Evolutionary conservation across 768 basidiomycete genomes (phyloP).

Genomic region (Lactarius sanguifluus): DNA sequence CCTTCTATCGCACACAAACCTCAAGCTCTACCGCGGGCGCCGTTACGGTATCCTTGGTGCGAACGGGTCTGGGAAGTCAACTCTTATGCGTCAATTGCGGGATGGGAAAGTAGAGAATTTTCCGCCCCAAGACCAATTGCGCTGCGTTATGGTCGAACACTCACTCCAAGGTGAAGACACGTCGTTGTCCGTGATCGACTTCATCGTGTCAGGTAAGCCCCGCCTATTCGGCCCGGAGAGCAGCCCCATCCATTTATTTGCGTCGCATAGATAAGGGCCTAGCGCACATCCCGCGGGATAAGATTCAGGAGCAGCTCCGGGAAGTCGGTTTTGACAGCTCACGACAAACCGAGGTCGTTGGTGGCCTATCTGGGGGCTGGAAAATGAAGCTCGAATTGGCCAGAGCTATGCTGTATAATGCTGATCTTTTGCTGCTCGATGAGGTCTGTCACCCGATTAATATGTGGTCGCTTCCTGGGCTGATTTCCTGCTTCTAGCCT

Average conservation of each 20-base stretch:
- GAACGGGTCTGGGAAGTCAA: conserved; percentile 97
- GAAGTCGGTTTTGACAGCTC: conserved; percentile 92
- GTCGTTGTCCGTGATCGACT: conserved; percentile 79
- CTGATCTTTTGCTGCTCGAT: conserved; percentile 79
- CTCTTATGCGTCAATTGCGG: conserved; percentile 91
- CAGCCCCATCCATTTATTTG: not conserved
- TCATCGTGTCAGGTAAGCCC: conserved; percentile 75
- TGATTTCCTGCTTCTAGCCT: conserved; percentile 49
- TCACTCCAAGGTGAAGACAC: conserved; percentile 92
- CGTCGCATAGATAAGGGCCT: conserved; percentile 62
- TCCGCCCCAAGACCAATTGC: conserved; percentile 81
- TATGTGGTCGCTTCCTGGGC: conserved; percentile 29
- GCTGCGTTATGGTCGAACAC: conserved; percentile 97
- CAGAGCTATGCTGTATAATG: conserved; percentile 95
- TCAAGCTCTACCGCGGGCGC: conserved; percentile 85
- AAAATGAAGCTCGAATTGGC: conserved; percentile 99
- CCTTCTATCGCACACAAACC: conserved; percentile 88
- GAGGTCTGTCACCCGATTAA: conserved; percentile 51
- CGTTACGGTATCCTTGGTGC: conserved; percentile 94
- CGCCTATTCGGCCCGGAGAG: conserved; percentile 14
- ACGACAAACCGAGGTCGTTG: conserved; percentile 82
- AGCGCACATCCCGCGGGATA: conserved; percentile 55
- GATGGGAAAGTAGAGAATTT: conserved; percentile 97
- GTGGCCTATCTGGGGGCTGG: conserved; percentile 94
- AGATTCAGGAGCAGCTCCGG: conserved; percentile 74